Evolutionary conservation across 768 basidiomycete genomes (phyloP).

Genomic region (Daedaleopsis sinensis): DNA sequence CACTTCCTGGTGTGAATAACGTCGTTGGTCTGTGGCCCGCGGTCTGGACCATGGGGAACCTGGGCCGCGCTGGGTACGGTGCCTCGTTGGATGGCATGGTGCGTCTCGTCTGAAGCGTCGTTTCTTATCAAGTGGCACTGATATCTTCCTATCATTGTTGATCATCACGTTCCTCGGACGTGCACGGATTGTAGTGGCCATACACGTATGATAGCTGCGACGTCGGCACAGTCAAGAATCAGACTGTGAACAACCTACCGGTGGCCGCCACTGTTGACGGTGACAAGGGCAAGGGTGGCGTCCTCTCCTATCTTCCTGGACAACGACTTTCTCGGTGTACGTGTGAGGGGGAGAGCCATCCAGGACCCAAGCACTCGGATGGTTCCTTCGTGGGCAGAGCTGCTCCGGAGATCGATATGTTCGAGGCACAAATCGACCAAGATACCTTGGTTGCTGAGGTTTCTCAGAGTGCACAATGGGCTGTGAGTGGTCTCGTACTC

Average conservation of each 20-base stretch:
- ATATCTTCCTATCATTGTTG: neutral
- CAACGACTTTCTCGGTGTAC: slow-evolving; percentile 89
- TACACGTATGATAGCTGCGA: slow-evolving; percentile 88
- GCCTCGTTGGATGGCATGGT: slow-evolving; percentile 84
- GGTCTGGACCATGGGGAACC: slow-evolving; percentile 79
- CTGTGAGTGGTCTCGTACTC: slow-evolving; percentile 45
- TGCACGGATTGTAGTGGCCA: slow-evolving; percentile 56
- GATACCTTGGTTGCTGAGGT: slow-evolving; percentile 57
- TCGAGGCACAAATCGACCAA: slow-evolving; percentile 75
- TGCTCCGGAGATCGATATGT: slow-evolving; percentile 90
- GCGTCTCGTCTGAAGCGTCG: slow-evolving; percentile 26
- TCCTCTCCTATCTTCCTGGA: slow-evolving; percentile 83
- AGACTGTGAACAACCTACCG: slow-evolving; percentile 72
- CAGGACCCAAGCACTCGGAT: slow-evolving; percentile 78
- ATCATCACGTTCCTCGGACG: neutral
- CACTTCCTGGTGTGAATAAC: slow-evolving; percentile 67
- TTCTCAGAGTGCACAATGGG: slow-evolving; percentile 86
- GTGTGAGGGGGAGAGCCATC: slow-evolving; percentile 83
- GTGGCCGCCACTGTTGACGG: slow-evolving; percentile 61
- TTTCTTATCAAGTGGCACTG: neutral
- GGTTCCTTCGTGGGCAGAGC: slow-evolving; percentile 77
- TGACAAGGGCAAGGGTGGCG: slow-evolving; percentile 51
- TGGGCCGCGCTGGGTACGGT: slow-evolving; percentile 89
- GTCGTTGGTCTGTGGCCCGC: slow-evolving; percentile 77
- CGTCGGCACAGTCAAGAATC: slow-evolving; percentile 89